Evolutionary conservation across 441 rosid genomes (phyloP).

Genomic region (Jatropha multifida): DNA sequence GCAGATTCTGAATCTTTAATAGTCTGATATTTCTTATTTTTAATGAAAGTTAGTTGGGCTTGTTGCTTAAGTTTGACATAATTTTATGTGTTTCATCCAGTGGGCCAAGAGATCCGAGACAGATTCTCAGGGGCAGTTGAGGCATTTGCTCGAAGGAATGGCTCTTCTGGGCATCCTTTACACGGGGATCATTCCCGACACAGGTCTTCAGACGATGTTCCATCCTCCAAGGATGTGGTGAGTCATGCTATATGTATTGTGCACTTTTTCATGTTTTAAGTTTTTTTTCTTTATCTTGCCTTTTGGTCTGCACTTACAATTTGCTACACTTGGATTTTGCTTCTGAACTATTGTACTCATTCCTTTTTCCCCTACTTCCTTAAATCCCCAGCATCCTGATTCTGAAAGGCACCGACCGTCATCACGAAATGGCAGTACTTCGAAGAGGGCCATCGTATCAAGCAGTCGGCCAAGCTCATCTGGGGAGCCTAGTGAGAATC

Average conservation of each 20-base stretch:
- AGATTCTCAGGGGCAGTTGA: conserved; percentile 86
- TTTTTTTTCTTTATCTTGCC: neutral
- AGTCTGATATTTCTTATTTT: neutral
- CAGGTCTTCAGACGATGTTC: conserved; percentile 58
- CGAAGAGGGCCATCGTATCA: conserved; percentile 56
- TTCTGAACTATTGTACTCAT: neutral
- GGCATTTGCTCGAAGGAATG: conserved; percentile 72
- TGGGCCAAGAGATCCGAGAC: conserved; percentile 74
- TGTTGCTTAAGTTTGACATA: conserved; percentile 10
- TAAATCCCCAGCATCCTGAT: conserved; percentile 52
- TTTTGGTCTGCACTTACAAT: neutral
- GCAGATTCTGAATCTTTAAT: neutral
- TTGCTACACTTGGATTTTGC: neutral
- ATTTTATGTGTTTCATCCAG: conserved; percentile 24
- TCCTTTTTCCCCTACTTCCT: too few species aligned
- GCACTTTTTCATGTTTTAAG: neutral
- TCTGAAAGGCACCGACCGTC: conserved; percentile 55
- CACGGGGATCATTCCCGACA: conserved; percentile 46
- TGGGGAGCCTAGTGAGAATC: conserved; percentile 67
- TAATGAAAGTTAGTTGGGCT: neutral
- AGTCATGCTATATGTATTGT: conserved; percentile 34
- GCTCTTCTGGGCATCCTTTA: conserved; percentile 47
- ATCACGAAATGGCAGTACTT: conserved; percentile 66
- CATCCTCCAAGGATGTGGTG: conserved; percentile 51
- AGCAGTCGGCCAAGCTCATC: conserved; percentile 79